phyloP scores from a whole-genome alignment of 495 filamentous ascomycete genomes.

The Xylaria curta region DNA sequence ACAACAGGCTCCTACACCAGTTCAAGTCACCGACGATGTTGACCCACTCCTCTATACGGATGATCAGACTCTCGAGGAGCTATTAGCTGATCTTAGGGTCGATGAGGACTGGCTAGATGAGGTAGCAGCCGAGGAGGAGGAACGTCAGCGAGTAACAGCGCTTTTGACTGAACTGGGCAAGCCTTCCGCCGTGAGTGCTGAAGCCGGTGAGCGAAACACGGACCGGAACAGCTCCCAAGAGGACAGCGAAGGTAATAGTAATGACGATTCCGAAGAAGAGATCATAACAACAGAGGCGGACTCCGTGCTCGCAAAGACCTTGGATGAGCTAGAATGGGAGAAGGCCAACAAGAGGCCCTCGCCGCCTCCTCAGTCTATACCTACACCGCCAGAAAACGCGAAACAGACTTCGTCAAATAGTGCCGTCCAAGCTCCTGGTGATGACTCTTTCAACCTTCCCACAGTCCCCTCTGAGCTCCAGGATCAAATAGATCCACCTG shows the following conservation, averaged over 20 bases:
- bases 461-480: slow-evolving; percentile 43
- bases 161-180: slow-evolving; percentile 39
- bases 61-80: slow-evolving; percentile 45
- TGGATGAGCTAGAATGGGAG: slow-evolving; percentile 47
- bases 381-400: slow-evolving; percentile 23
- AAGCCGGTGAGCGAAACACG: neutral
- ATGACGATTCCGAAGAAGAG: slow-evolving; percentile 51
- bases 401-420: neutral
- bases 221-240: slow-evolving; percentile 22
- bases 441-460: slow-evolving; percentile 40
- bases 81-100: slow-evolving; percentile 43
- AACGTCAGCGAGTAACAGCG: slow-evolving; percentile 33
- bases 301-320: slow-evolving; percentile 42
- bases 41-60: slow-evolving; percentile 38
- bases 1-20: slow-evolving; percentile 24
- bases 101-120: slow-evolving; percentile 38
- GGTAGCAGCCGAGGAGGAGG: slow-evolving; percentile 37
- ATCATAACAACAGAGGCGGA: slow-evolving; percentile 42
- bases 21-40: slow-evolving; percentile 26
- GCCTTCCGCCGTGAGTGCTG: neutral
- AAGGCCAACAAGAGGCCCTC: slow-evolving; percentile 27
- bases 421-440: neutral
- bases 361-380: slow-evolving; percentile 7
- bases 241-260: slow-evolving; percentile 26
- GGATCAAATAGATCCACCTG: slow-evolving; percentile 29